Conservation (phyloP, 2,329 filamentous ascomycete species). For the Xylariaceae sp. region DNA sequence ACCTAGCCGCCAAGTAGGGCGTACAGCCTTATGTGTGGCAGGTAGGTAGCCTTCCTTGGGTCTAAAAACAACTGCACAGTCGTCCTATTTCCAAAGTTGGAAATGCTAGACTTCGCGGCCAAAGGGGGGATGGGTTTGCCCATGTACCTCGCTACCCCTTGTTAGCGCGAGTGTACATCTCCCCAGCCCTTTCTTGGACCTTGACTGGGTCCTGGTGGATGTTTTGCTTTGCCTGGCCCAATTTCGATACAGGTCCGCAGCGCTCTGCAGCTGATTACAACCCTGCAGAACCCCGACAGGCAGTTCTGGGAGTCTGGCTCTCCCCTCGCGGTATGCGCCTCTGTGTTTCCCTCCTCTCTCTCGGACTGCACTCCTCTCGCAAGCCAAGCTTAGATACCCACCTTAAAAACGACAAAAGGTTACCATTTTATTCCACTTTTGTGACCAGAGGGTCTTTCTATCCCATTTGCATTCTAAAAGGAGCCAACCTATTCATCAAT, state of each 20-base stretch:
- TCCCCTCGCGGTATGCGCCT: conserved; percentile 32
- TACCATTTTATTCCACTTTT: too few species aligned
- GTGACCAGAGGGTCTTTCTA: too few species aligned
- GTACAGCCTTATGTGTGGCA: conserved; percentile 17
- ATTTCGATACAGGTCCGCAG: conserved; percentile 33
- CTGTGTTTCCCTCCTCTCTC: conserved; percentile 32
- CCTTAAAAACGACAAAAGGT: too few species aligned
- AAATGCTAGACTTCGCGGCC: background rate
- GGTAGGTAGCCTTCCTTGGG: conserved; percentile 18
- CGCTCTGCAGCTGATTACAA: conserved; percentile 42
- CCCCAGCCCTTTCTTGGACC: conserved; percentile 17
- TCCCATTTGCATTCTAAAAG: too few species aligned
- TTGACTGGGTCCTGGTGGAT: conserved; percentile 27
- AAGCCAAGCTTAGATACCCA: background rate
- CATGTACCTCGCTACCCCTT: conserved; percentile 41
- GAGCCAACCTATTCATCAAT: too few species aligned
- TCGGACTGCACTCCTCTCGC: background rate
- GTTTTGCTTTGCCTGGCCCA: conserved; percentile 38
- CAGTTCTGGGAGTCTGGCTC: conserved; percentile 38
- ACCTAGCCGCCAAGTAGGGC: background rate
- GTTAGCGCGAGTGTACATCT: conserved; percentile 40
- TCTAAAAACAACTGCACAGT: conserved; percentile 9
- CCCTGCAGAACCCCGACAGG: conserved; percentile 32
- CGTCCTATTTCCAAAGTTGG: conserved; percentile 16
- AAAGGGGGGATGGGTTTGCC: background rate